phyloP scores from a whole-genome alignment of 371 early-diverging fungal genomes.

The Saksenaea oblongispora region DNA sequence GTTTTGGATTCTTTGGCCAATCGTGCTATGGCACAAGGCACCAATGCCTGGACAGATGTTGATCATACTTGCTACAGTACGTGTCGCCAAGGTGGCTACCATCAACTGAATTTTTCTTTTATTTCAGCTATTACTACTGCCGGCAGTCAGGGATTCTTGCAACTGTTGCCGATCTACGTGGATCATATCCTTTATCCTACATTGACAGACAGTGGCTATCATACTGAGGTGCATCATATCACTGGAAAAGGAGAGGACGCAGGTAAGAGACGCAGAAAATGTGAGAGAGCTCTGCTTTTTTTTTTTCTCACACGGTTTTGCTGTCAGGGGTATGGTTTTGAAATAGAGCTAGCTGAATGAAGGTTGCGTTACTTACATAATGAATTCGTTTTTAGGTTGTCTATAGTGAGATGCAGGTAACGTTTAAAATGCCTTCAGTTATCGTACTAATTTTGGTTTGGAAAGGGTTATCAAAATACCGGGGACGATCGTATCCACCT shows the following conservation, averaged over 20 bases:
- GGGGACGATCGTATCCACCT: slow-evolving; percentile 48
- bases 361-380: neutral
- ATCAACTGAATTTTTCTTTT: neutral
- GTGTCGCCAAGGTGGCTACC: neutral
- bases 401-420: slow-evolving; percentile 58
- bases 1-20: slow-evolving; percentile 73
- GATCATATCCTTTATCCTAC: slow-evolving; percentile 74
- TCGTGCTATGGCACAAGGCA: slow-evolving; percentile 69
- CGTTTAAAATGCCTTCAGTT: neutral
- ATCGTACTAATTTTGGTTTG: neutral
- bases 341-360: neutral
- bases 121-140: slow-evolving; percentile 61
- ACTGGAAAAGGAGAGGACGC: slow-evolving; percentile 60
- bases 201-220: slow-evolving; percentile 63
- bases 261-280: slow-evolving; percentile 19
- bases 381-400: slow-evolving; percentile 35
- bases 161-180: slow-evolving; percentile 58
- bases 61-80: slow-evolving; percentile 67
- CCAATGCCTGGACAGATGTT: slow-evolving; percentile 69
- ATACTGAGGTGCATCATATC: slow-evolving; percentile 67
- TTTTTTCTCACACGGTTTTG: neutral
- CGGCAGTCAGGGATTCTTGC: slow-evolving; percentile 68
- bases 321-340: slow-evolving; percentile 12
- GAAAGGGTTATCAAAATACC: slow-evolving; percentile 45
- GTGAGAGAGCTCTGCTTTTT: neutral